Evolutionary conservation across 2,329 filamentous ascomycete genomes (phyloP).

Genomic region (Arthrobotrys sphaeroides): DNA sequence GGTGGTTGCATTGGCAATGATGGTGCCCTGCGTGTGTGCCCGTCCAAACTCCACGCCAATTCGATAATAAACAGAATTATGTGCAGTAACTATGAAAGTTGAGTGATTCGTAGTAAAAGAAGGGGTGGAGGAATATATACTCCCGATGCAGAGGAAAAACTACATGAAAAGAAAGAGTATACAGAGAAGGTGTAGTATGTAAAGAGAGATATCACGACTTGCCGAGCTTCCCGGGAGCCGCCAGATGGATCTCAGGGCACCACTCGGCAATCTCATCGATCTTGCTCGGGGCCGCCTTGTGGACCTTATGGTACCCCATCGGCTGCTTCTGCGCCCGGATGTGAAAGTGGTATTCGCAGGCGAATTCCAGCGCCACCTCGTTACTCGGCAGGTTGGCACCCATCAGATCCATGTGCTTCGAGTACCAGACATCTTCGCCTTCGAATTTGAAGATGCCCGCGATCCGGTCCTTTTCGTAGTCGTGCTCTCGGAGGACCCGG

Average conservation of each 20-base stretch:
- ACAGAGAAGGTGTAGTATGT: neutral
- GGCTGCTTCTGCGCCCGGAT: conserved; percentile 55
- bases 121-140: too few relatives aligned
- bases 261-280: conserved; percentile 58
- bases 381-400: conserved; percentile 57
- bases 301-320: conserved; percentile 59
- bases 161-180: too few relatives aligned
- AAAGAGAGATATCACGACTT: neutral
- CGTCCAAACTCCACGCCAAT: conserved; percentile 8
- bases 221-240: conserved; percentile 12
- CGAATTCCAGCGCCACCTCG: conserved; percentile 57
- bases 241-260: conserved; percentile 58
- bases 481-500: conserved; percentile 37
- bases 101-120: too few relatives aligned
- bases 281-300: conserved; percentile 55
- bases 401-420: conserved; percentile 57
- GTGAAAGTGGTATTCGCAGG: conserved; percentile 59
- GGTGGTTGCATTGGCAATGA: too few relatives aligned
- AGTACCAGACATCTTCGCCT: conserved; percentile 60
- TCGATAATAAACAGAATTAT: neutral
- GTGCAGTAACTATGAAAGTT: neutral
- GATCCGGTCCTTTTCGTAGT: conserved; percentile 49
- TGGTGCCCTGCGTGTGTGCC: neutral
- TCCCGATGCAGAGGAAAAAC: too few relatives aligned
- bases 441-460: conserved; percentile 52